These are phyloP conservation scores for Colletotrichum sp. DNA, from an alignment of 2,329 filamentous ascomycete genomes.

Conservation along the genomic window DNA sequence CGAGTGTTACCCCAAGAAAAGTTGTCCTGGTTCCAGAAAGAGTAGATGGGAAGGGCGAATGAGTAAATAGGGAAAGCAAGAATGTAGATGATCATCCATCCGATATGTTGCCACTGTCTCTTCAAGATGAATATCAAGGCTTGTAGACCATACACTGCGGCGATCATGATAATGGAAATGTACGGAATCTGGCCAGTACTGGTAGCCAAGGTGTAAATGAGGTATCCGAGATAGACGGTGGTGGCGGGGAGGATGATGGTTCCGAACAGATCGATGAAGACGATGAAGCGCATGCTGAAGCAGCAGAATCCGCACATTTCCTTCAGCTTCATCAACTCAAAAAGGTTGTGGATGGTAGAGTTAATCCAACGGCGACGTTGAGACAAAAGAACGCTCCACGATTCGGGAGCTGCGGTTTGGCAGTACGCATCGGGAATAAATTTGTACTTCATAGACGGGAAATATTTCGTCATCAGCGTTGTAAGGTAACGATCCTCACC, in stretches of 20 bases:
- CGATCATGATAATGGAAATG: constrained; percentile 89
- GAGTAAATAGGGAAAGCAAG: constrained; percentile 95
- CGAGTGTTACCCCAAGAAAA: constrained; percentile 99
- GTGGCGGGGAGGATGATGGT: constrained; percentile 92
- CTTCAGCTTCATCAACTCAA: constrained; percentile 86
- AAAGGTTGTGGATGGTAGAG: constrained; percentile 95
- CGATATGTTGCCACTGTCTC: constrained; percentile 96
- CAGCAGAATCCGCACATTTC: constrained; percentile 99
- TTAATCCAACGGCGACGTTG: constrained; percentile 99
- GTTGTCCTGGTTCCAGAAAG: constrained; percentile 99
- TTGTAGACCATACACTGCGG: constrained; percentile 92
- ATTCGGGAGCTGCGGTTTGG: constrained; percentile 90
- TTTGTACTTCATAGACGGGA: constrained; percentile 94
- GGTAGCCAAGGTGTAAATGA: constrained; percentile 80
- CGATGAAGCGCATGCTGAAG: constrained; percentile 97
- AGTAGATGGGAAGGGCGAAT: constrained; percentile 90
- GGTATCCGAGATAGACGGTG: constrained; percentile 83
- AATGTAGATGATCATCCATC: constrained; percentile 99
- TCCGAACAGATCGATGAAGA: constrained; percentile 91
- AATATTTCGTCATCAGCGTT: constrained; percentile 97
- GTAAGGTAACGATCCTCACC: constrained; percentile 98
- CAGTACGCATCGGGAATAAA: constrained; percentile 94
- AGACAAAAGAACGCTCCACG: constrained; percentile 93
- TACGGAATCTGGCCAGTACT: constrained; percentile 78
- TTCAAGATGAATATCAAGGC: constrained; percentile 96